These are phyloP conservation scores for Xylaria polymorpha DNA, from an alignment of 2,329 filamentous ascomycete genomes.

Conservation along the genomic window DNA sequence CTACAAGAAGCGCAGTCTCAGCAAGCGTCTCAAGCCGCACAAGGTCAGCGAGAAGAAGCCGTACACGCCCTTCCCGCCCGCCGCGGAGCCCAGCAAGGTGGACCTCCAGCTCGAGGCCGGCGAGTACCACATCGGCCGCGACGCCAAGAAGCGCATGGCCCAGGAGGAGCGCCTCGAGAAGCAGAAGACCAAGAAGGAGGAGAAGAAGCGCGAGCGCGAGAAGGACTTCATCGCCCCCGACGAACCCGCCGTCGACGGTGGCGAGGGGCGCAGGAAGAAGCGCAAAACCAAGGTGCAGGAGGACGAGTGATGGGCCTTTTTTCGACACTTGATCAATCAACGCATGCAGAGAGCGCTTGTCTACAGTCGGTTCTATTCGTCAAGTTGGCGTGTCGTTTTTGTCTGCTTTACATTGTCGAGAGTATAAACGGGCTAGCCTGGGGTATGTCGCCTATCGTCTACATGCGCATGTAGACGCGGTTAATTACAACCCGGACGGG, in stretches of 20 bases:
- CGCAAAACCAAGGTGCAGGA: conserved; percentile 65
- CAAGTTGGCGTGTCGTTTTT: neutral
- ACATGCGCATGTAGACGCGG: neutral
- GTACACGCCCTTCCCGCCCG: conserved; percentile 97
- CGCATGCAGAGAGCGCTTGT: neutral
- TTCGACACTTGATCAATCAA: neutral
- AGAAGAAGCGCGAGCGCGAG: conserved; percentile 86
- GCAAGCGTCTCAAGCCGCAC: conserved; percentile 82
- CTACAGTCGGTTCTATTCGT: neutral
- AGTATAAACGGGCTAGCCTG: neutral
- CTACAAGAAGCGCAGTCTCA: conserved; percentile 93
- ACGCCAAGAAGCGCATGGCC: conserved; percentile 85
- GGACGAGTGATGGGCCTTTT: conserved; percentile 35
- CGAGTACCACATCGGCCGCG: conserved; percentile 95
- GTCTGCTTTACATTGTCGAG: neutral
- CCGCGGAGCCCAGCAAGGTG: conserved; percentile 98
- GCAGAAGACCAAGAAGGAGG: conserved; percentile 87
- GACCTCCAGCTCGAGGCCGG: conserved; percentile 97
- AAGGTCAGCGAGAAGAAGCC: conserved; percentile 95
- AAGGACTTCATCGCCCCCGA: conserved; percentile 89
- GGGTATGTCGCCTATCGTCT: neutral
- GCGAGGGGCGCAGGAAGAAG: conserved; percentile 68
- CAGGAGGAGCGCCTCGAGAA: conserved; percentile 85
- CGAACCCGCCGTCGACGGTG: conserved; percentile 64
- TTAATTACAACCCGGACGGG: neutral